Evolutionary conservation across 2,329 filamentous ascomycete species (phyloP), one percentile per base, ranked within the genome.

Genomic region (Fusarium falciforme): DNA sequence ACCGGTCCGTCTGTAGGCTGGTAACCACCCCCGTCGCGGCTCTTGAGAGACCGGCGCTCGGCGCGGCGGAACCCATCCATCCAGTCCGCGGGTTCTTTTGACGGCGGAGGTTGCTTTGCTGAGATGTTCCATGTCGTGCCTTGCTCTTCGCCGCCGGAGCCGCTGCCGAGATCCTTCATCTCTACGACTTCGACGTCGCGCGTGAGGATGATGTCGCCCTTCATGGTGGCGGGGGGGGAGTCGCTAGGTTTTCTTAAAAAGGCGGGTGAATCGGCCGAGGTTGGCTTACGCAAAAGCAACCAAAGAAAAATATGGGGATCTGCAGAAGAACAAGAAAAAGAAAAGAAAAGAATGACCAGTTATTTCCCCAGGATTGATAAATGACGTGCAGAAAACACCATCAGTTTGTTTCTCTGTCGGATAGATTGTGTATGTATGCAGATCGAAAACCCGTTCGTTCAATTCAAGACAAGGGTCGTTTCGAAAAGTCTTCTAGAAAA

Each of bases 11-110:
- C 64, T 3, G 36, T 67, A 1, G 68, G 66, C 14, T 67, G 64
- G 61, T 78, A 78, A 0, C 74, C 47, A 6, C 47, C 47, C 20
- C 47, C 68, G 40, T 77, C 72, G 33, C 77, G 75, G 11, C 68
- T 75, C 67, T 72, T 78, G 22, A 76, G 52, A 6, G 68, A 64
- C 9, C 61, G 62, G 0, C 61, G 61, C 31, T 77, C 74, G 16
- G 76, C 76, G 36, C 76, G 76, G 10, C 72, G 74, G 16, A 77
- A 77, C 2, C 72, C 67, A 36, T 77, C 68, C 1, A 78, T 57
- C 76, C 76, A 77, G 49, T 76, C 72, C 1, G 67, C 47, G 0
- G 68, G 66, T 11, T 74, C 67, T 22, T 54, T 66, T 10, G 49
- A 55, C 7, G 58, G n/a, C 9, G 14, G 10, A 1, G 67, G 25